Conservation (phyloP, 1,284 basidiomycete genomes). For the Ustilago bromivora region DNA sequence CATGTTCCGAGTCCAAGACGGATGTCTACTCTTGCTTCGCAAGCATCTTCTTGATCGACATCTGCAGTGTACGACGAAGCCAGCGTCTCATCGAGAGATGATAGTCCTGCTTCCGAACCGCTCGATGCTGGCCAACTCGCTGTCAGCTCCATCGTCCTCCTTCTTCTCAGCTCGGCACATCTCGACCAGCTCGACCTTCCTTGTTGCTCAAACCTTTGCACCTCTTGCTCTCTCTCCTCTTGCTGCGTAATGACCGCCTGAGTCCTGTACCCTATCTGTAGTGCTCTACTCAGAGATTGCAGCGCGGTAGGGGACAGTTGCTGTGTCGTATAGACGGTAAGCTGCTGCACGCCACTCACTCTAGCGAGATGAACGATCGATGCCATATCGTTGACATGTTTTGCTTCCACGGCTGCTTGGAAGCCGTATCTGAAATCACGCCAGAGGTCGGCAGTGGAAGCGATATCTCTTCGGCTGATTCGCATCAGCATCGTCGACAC, state of each 20-base stretch:
- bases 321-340: conserved; percentile 23
- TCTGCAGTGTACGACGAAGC: conserved; percentile 48
- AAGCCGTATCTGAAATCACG: conserved; percentile 10
- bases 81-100: conserved; percentile 39
- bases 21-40: conserved; percentile 13
- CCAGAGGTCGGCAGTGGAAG: conserved; percentile 2
- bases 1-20: conserved; percentile 6
- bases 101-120: conserved; percentile 35
- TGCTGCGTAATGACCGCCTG: conserved; percentile 12
- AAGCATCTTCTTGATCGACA: conserved; percentile 1
- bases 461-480: background rate
- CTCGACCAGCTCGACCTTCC: conserved; percentile 5
- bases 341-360: conserved; percentile 30
- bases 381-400: conserved; percentile 25
- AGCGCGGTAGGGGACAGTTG: background rate
- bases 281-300: conserved; percentile 1
- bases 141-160: background rate
- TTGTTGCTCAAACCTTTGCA: background rate
- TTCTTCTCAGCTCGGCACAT: conserved; percentile 22
- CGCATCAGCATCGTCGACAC: conserved; percentile 17
- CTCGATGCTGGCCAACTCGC: conserved; percentile 28
- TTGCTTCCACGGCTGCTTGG: conserved; percentile 24
- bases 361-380: conserved; percentile 30
- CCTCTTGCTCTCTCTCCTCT: background rate
- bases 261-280: conserved; percentile 25